These are phyloP conservation scores for Camelina hispida DNA, from an alignment of 345 rosid genomes.

Conservation along the genomic window DNA sequence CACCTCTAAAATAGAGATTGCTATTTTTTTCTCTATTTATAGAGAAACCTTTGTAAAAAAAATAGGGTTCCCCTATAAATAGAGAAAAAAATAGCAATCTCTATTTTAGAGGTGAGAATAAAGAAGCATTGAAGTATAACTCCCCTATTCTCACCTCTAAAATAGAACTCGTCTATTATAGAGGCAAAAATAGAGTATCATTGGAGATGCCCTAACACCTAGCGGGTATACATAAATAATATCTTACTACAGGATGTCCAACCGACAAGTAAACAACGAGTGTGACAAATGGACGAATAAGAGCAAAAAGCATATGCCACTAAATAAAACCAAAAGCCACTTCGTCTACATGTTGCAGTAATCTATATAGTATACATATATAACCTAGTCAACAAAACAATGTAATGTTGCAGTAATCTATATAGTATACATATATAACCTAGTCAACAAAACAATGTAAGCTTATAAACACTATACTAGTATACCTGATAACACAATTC, in stretches of 20 bases:
- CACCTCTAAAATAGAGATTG: too few relatives aligned
- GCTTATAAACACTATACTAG: neutral
- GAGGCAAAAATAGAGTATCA: too few relatives aligned
- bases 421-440: neutral
- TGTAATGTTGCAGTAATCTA: neutral
- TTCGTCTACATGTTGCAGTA: neutral
- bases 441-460: neutral
- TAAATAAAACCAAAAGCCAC: neutral
- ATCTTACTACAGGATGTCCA: neutral
- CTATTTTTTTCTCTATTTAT: too few relatives aligned
- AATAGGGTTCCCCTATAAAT: too few relatives aligned
- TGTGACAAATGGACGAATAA: constrained; percentile 3
- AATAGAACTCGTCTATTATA: too few relatives aligned
- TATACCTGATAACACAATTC: neutral
- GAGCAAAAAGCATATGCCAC: constrained; percentile 5
- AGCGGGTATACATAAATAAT: too few relatives aligned
- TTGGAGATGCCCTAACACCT: too few relatives aligned
- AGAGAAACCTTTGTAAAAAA: too few relatives aligned
- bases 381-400: neutral
- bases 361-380: neutral
- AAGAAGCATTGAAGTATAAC: too few relatives aligned
- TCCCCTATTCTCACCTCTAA: too few relatives aligned
- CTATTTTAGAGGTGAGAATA: too few relatives aligned
- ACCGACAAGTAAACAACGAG: constrained; percentile 3
- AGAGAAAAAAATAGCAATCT: too few relatives aligned